Evolutionary conservation across 768 basidiomycete genomes (phyloP).

Genomic region (Boletus vinaceobasis): DNA sequence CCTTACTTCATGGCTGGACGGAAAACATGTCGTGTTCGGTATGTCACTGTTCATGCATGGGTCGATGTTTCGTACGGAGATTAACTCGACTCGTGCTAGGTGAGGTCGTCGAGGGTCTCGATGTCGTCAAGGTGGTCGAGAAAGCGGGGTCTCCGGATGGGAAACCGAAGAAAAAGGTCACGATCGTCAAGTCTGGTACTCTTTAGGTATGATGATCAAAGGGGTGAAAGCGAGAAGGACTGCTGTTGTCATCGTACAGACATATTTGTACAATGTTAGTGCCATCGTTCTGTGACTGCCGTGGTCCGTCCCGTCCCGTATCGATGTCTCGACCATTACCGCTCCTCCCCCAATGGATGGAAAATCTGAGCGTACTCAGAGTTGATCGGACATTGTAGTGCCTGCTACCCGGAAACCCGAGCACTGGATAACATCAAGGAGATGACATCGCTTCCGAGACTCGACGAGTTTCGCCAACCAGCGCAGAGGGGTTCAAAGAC

Average conservation of each 20-base stretch:
- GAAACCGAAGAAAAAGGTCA: background rate
- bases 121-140: background rate
- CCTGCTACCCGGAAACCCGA: no score
- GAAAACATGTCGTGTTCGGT: slow-evolving; percentile 17
- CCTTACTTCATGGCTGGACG: slow-evolving; percentile 37
- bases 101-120: background rate
- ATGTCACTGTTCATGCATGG: background rate
- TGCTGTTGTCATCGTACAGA: background rate
- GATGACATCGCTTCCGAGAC: no score
- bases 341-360: no score
- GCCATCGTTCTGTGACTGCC: background rate
- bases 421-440: no score
- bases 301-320: background rate
- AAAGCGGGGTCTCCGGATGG: background rate
- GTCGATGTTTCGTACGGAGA: background rate
- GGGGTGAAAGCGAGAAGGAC: background rate
- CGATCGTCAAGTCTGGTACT: background rate
- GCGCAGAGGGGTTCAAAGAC: background rate
- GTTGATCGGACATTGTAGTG: no score
- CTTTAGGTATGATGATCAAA: background rate
- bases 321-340: background rate
- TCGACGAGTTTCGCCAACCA: no score
- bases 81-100: background rate
- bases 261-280: background rate
- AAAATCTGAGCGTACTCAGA: no score